Base-by-base conservation (phyloP, 306 rosid genomes). In the Cucurbita pepo region DNA sequence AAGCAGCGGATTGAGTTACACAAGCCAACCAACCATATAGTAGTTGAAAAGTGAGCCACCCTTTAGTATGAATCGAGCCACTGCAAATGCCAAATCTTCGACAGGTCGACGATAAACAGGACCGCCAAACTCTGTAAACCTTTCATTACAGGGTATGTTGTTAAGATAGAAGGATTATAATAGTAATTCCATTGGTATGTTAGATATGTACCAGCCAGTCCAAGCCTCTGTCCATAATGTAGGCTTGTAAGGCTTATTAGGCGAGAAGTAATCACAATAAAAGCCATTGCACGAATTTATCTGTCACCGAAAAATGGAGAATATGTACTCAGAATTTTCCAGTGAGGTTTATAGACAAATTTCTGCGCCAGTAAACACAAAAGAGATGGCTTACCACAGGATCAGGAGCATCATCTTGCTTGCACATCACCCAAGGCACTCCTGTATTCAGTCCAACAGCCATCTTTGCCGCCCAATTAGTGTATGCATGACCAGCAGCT, bases 401-500 rank as follows among this genome's bases (percentile, higher is more conserved):
- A 79, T 94, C 99, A 0, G 97, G 99, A 67, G 99, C 99, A 82
- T 94, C 99, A 10, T 82, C 93, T 91, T 94, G 88, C 88, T 94
- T 94, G 84, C 99, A 94, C 99, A 94, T 94, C 76, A 94, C 96
- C 99, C 99, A 94, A 11, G 99, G 97, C 30, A 94, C 96, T 70
- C 95, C 99, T 5, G 99, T 91, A 44, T 79, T 62, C 85, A 91
- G 76, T 81, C 86, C 92, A 72, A 91, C 91, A 34, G 99, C 99
- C 96, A 94, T 94, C 72, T 81, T 86, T 45, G 99, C 99, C 34
- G 99, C 99, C 99, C 99, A 94, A 14, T 86, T 77, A 62, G 88
- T 19, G 55, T 94, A 94, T 78, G 85, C 81, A 56, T 83, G 89
- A 22, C 99, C 99, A 37, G 91, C 82, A 62, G 83, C 84, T 81